Evolutionary conservation across 805 yeast species (phyloP).

Genomic region (Lachancea mirantina): DNA sequence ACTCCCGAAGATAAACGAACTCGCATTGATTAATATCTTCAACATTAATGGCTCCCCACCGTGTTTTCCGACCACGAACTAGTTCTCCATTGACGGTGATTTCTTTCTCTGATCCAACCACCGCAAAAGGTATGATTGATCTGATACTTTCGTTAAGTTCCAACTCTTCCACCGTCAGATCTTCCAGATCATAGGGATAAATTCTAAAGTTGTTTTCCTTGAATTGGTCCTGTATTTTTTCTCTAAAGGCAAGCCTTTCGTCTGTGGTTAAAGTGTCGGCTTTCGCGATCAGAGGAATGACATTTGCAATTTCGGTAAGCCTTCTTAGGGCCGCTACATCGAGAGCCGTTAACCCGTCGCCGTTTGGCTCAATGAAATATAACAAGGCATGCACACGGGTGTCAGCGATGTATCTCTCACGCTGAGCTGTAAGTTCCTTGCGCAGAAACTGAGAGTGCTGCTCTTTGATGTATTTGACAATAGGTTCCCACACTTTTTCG

Average conservation of each 20-base stretch:
- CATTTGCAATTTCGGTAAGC: slow-evolving; percentile 84
- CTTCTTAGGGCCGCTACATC: slow-evolving; percentile 79
- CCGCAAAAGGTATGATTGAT: slow-evolving; percentile 83
- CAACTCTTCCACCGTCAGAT: slow-evolving; percentile 60
- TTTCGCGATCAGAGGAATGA: slow-evolving; percentile 92
- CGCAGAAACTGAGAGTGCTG: slow-evolving; percentile 88
- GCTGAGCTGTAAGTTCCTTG: slow-evolving; percentile 89
- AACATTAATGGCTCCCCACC: slow-evolving; percentile 89
- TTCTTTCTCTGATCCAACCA: slow-evolving; percentile 82
- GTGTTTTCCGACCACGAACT: slow-evolving; percentile 84
- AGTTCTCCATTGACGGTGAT: slow-evolving; percentile 68
- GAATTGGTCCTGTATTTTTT: slow-evolving; percentile 69
- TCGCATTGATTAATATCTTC: slow-evolving; percentile 95
- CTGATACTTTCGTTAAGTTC: slow-evolving; percentile 70
- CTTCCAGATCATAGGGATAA: slow-evolving; percentile 76
- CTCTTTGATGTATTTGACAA: slow-evolving; percentile 88
- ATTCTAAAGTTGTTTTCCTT: slow-evolving; percentile 62
- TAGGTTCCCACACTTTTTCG: slow-evolving; percentile 95
- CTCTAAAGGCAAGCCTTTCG: slow-evolving; percentile 77
- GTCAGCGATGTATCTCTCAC: slow-evolving; percentile 76
- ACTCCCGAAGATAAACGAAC: slow-evolving; percentile 88
- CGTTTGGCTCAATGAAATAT: slow-evolving; percentile 86
- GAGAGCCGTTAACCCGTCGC: slow-evolving; percentile 73
- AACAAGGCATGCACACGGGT: slow-evolving; percentile 90
- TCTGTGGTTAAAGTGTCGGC: slow-evolving; percentile 81